These are phyloP conservation scores for Candida yuanshanica DNA, from an alignment of 805 yeast species.

Conservation along the genomic window DNA sequence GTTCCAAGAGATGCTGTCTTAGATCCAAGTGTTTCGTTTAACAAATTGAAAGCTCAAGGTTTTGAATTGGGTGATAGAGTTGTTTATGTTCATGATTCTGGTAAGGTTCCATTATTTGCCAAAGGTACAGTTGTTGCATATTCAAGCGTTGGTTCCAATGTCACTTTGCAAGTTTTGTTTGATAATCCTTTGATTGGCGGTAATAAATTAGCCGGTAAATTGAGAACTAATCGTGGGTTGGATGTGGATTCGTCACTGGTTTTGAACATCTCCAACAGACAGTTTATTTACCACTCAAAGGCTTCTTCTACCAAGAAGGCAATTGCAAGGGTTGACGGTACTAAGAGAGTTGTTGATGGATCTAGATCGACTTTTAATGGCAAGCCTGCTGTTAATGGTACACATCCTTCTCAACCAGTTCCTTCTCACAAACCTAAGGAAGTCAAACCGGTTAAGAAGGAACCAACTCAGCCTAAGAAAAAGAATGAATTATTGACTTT, in stretches of 20 bases:
- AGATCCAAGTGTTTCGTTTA: conserved; percentile 67
- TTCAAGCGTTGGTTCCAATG: conserved; percentile 45
- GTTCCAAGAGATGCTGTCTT: conserved; percentile 83
- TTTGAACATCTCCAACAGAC: conserved; percentile 69
- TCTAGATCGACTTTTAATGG: conserved; percentile 1
- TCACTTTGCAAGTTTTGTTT: conserved; percentile 71
- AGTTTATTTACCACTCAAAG: conserved; percentile 69
- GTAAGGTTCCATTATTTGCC: conserved; percentile 81
- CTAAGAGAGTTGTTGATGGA: conserved; percentile 1
- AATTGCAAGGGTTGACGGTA: conserved; percentile 9
- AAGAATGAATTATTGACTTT: conserved; percentile 38
- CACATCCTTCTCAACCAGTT: not conserved
- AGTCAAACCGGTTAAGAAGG: conserved; percentile 3
- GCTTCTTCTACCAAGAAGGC: conserved; percentile 38
- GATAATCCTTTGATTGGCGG: conserved; percentile 83
- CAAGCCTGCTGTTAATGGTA: not conserved
- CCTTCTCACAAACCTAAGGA: not conserved
- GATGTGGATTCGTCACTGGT: conserved; percentile 77
- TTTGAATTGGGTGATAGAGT: conserved; percentile 90
- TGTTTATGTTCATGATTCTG: conserved; percentile 75
- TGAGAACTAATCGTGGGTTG: conserved; percentile 75
- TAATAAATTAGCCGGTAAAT: conserved; percentile 70
- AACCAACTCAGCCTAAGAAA: conserved; percentile 20
- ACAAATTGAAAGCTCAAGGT: conserved; percentile 64
- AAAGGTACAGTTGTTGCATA: conserved; percentile 90